Percentiles rank a stretch among this genome's conserved stretches.
Evolutionary conservation across 257 asterid species (phyloP).

Genomic region (Gentiana macrophylla): DNA sequence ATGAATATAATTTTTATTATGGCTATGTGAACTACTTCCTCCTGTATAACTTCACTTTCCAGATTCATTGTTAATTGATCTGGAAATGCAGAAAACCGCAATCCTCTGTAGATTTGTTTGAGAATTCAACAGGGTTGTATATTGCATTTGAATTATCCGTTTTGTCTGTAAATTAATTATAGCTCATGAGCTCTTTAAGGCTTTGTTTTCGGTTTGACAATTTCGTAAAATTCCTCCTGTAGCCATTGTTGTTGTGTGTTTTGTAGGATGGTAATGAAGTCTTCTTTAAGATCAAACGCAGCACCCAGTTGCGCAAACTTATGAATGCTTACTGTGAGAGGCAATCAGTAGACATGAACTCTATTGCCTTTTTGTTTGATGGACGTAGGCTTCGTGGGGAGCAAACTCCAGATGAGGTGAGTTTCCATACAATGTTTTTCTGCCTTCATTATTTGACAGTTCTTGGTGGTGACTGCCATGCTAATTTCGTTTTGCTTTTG

Average conservation of each 20-base stretch:
- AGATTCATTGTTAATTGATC: too few relatives aligned
- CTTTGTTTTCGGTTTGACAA: too few relatives aligned
- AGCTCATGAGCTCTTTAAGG: too few relatives aligned
- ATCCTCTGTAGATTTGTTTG: background rate
- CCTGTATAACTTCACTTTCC: too few relatives aligned
- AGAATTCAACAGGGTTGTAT: background rate
- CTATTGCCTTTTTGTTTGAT: slow-evolving; percentile 53
- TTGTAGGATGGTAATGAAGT: slow-evolving; percentile 29
- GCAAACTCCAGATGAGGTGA: slow-evolving; percentile 63
- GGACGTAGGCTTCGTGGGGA: slow-evolving; percentile 48
- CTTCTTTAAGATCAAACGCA: slow-evolving; percentile 56
- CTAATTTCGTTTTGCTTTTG: background rate
- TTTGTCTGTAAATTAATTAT: too few relatives aligned
- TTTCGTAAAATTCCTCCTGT: too few relatives aligned
- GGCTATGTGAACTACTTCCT: too few relatives aligned
- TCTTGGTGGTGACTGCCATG: background rate
- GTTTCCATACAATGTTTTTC: background rate
- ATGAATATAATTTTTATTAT: too few relatives aligned
- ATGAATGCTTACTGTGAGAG: slow-evolving; percentile 72
- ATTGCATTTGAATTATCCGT: background rate
- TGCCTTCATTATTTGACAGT: background rate
- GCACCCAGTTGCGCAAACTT: slow-evolving; percentile 59
- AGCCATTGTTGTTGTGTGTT: background rate
- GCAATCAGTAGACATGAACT: slow-evolving; percentile 41
- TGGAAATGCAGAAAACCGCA: too few relatives aligned